These are phyloP conservation scores for Leishmania lainsoni DNA, from an alignment of 208 protist genomes.

Conservation along the genomic window DNA sequence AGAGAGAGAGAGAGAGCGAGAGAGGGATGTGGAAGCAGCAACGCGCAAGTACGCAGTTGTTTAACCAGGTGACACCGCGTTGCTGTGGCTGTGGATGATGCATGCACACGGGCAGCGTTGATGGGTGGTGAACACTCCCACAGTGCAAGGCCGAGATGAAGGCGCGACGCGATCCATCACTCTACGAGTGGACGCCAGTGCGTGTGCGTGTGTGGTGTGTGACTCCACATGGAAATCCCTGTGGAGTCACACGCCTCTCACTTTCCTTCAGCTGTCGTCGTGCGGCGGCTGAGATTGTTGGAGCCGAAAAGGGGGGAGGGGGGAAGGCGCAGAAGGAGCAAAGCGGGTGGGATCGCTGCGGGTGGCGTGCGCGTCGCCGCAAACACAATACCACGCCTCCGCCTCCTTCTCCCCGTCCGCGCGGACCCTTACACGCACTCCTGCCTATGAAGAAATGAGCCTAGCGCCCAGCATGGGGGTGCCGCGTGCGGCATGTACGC, in stretches of 20 bases:
- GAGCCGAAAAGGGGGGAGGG: neutral
- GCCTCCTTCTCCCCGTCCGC: neutral
- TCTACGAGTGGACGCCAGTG: neutral
- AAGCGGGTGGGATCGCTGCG: neutral
- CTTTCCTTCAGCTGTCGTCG: neutral
- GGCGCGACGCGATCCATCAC: neutral
- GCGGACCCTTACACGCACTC: neutral
- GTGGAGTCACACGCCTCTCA: neutral
- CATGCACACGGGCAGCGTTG: neutral
- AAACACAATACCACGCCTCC: neutral
- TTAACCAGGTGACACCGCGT: neutral
- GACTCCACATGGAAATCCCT: too few species aligned
- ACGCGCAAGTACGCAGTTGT: neutral
- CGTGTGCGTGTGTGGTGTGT: neutral
- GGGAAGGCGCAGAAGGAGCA: neutral
- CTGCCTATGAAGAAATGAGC: neutral
- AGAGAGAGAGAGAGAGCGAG: neutral
- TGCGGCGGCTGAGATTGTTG: neutral
- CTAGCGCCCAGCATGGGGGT: neutral
- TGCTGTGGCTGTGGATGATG: neutral
- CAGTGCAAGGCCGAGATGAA: neutral
- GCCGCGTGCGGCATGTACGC: neutral
- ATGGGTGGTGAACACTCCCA: neutral
- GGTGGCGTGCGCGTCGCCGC: neutral
- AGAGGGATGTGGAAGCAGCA: neutral